These are phyloP conservation scores for Ammopiptanthus mongolicus DNA, from an alignment of 306 rosid genomes.

Conservation along the genomic window DNA sequence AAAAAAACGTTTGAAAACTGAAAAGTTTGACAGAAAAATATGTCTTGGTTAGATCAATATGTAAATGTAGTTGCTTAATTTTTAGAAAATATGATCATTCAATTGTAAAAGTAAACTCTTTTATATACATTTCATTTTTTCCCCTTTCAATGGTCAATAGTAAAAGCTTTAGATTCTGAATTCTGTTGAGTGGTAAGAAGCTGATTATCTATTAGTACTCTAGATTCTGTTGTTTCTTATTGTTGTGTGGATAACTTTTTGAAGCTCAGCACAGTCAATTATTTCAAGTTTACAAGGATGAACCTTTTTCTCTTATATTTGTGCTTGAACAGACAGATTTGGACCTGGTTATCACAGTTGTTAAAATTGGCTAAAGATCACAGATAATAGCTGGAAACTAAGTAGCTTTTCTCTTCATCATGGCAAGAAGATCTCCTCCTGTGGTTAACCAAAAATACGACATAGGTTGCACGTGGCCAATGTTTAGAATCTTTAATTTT, in stretches of 20 bases:
- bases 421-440: constrained; percentile 58
- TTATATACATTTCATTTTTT: neutral
- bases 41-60: constrained; percentile 1
- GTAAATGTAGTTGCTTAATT: neutral
- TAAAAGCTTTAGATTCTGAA: neutral
- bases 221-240: neutral
- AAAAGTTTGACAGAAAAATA: neutral
- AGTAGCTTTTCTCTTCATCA: constrained; percentile 14
- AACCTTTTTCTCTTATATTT: neutral
- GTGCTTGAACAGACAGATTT: neutral
- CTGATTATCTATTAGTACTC: neutral
- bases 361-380: neutral
- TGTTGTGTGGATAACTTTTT: neutral
- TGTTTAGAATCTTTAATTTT: constrained; percentile 49
- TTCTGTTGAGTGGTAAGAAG: neutral
- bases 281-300: neutral
- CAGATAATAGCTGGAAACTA: constrained; percentile 5
- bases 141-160: neutral
- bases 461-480: constrained; percentile 50
- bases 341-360: neutral
- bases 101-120: neutral
- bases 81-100: neutral
- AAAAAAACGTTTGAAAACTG: neutral
- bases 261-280: neutral
- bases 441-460: constrained; percentile 40